A percentile compares a stretch with the other conserved stretches of the same genome.
Evolutionary conservation across 1,139 yeast species (phyloP).

Genomic region (Suhomyces atakaporum): DNA sequence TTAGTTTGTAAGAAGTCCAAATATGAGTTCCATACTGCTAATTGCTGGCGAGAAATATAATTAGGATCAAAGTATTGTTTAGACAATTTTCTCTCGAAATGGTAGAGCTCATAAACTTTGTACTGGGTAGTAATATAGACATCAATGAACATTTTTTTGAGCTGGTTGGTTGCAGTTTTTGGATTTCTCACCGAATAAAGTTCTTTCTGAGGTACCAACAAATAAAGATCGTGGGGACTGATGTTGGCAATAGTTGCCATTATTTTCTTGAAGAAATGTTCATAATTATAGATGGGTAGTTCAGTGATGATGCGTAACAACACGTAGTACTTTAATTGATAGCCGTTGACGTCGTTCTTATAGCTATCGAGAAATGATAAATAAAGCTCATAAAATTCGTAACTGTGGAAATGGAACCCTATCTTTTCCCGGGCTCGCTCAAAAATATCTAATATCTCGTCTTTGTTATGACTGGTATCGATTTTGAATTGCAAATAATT

Average conservation of each 20-base stretch:
- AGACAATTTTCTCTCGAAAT: constrained; percentile 57
- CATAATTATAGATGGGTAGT: constrained; percentile 77
- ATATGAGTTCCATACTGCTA: constrained; percentile 62
- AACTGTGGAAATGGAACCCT: constrained; percentile 74
- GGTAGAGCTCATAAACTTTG: constrained; percentile 60
- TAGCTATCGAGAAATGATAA: constrained; percentile 53
- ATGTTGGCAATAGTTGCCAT: constrained; percentile 42
- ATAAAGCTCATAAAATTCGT: constrained; percentile 75
- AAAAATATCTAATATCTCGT: constrained; percentile 47
- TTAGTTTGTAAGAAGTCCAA: constrained; percentile 54
- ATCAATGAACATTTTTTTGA: constrained; percentile 52
- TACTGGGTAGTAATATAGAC: constrained; percentile 63
- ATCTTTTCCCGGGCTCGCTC: constrained; percentile 62
- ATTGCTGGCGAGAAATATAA: constrained; percentile 44
- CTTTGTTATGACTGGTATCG: constrained; percentile 36
- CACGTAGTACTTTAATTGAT: constrained; percentile 38
- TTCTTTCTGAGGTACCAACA: constrained; percentile 23
- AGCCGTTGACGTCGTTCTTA: constrained; percentile 33
- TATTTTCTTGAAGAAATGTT: constrained; percentile 52
- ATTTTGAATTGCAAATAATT: constrained; percentile 59
- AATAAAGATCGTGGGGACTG: constrained; percentile 23
- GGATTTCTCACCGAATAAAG: constrained; percentile 19
- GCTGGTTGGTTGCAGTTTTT: constrained; percentile 26
- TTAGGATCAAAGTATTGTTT: constrained; percentile 54
- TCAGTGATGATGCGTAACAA: constrained; percentile 64